Percentiles rank a stretch among this genome's conserved stretches.
Conservation (phyloP, 225 moss, liverwort and hornwort species). For the Rhytidiadelphus loreus region DNA sequence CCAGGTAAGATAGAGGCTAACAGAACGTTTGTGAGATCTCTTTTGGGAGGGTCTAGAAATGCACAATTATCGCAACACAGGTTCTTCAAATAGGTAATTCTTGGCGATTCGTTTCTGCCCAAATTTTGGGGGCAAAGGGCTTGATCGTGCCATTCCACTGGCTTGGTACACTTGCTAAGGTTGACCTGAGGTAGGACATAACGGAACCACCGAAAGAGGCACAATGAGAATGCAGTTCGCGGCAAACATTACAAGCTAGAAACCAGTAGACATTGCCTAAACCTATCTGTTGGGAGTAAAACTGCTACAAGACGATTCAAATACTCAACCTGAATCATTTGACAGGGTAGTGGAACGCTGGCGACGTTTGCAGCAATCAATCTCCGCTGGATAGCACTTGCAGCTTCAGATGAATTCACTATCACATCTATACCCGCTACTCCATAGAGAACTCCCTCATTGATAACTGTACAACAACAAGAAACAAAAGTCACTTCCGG, state of each 20-base stretch:
- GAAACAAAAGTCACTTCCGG: not conserved
- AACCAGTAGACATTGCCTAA: not conserved
- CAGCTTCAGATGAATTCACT: conserved; percentile 7
- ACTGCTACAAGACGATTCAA: not conserved
- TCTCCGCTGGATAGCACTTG: conserved; percentile 21
- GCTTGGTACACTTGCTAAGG: conserved; percentile 35
- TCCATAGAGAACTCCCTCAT: conserved; percentile 31
- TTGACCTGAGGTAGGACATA: conserved; percentile 18
- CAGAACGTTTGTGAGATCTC: not conserved
- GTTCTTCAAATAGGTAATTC: conserved; percentile 20
- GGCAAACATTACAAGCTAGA: not conserved
- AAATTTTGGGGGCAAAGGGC: conserved; percentile 18
- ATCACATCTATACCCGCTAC: conserved; percentile 50
- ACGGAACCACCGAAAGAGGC: not conserved
- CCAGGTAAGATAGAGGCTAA: conserved; percentile 24
- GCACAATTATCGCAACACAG: conserved; percentile 23
- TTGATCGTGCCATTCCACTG: conserved; percentile 19
- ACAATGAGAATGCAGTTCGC: not conserved
- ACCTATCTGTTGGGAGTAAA: not conserved
- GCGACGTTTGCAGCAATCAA: conserved; percentile 9
- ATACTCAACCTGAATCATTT: conserved; percentile 21
- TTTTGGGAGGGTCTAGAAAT: not conserved
- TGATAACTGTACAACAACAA: conserved; percentile 9
- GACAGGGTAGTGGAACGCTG: conserved; percentile 24
- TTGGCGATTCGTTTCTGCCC: not conserved